A percentile compares a stretch with the other conserved stretches of the same genome.
phyloP scores from a whole-genome alignment of 805 yeast genomes.

The Starmerella bombicola region DNA sequence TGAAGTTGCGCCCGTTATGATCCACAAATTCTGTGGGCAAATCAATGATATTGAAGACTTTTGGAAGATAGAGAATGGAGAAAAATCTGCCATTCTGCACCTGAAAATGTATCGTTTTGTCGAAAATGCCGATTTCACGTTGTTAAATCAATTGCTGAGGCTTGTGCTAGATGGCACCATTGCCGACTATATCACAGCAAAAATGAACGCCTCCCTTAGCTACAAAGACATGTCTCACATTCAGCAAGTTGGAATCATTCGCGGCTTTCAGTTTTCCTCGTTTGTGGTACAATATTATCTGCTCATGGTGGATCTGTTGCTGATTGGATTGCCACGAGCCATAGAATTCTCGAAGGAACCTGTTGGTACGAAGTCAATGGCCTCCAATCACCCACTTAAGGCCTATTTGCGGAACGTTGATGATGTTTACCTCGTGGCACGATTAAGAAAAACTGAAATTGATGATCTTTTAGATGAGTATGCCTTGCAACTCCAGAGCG shows the following conservation, averaged over 20 bases:
- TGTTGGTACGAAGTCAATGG: constrained; percentile 52
- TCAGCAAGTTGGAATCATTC: constrained; percentile 72
- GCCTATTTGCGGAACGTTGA: constrained; percentile 75
- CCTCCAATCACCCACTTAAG: constrained; percentile 53
- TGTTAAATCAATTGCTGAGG: constrained; percentile 67
- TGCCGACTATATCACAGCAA: constrained; percentile 87
- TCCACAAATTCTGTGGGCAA: constrained; percentile 90
- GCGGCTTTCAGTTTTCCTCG: constrained; percentile 84
- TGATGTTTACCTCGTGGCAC: constrained; percentile 63
- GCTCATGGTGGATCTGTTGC: constrained; percentile 61
- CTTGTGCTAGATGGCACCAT: constrained; percentile 76
- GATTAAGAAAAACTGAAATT: constrained; percentile 62
- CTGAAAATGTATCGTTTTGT: constrained; percentile 56
- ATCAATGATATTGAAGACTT: constrained; percentile 63
- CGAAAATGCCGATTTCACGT: constrained; percentile 79
- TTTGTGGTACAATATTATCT: constrained; percentile 88
- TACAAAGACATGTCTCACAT: constrained; percentile 94
- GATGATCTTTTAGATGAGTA: constrained; percentile 63
- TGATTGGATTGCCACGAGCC: constrained; percentile 81
- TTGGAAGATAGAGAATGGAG: constrained; percentile 69
- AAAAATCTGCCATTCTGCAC: constrained; percentile 74
- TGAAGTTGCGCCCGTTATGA: constrained; percentile 84
- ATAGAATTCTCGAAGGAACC: constrained; percentile 64
- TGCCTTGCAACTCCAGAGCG: background rate
- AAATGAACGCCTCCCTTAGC: constrained; percentile 66